Evolutionary conservation across 108 stramenopile genomes (phyloP), one percentile per base, ranked within the genome.

Genomic region (Craspedostauros australis): DNA sequence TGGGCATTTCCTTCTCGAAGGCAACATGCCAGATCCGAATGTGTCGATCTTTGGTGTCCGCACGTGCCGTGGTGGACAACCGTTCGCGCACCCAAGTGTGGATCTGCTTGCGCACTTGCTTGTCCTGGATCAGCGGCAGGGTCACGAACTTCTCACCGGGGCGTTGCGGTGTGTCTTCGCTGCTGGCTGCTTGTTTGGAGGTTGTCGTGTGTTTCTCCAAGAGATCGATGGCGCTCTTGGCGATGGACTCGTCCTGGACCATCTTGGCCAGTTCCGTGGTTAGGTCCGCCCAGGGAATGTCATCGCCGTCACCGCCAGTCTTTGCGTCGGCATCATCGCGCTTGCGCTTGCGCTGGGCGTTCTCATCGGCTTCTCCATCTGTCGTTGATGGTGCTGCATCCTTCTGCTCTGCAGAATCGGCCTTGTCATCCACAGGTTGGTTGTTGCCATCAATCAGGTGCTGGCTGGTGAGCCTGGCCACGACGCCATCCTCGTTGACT

Each of bases 1-100:
- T 74, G 39, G 86, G 82, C 80, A 85, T 85, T 54, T 85, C 70
- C 16, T 52, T 68, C 64, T 80, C 73, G 61, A 80, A 84, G 18
- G 43, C 51, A 7, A 18, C 57, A 44, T 82, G 91, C 86, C 86
- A 86, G 38, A 93, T 59, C 7, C 91, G 75, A 38, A 93, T 71
- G 23, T 48, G 50, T 5, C 75, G 73, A 30, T 88, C 81, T 21
- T 64, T 38, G 24, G 79, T 88, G 40, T 92, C 84, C 28, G 79
- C 76, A 41, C 67, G 62, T 42, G 84, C 88, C 38, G 60, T 50
- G 20, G 36, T 44, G 24, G 75, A 42, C 26, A 61, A 48, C 30
- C 62, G 39, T 22, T 73, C 54, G 39, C 80, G 70, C 7, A 92
- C 59, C 33, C 76, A 68, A 16, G 73, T 45, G 57, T 92, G 90